phyloP scores from a whole-genome alignment of 352 stramenopile species.

The Phytophthora capsici region DNA sequence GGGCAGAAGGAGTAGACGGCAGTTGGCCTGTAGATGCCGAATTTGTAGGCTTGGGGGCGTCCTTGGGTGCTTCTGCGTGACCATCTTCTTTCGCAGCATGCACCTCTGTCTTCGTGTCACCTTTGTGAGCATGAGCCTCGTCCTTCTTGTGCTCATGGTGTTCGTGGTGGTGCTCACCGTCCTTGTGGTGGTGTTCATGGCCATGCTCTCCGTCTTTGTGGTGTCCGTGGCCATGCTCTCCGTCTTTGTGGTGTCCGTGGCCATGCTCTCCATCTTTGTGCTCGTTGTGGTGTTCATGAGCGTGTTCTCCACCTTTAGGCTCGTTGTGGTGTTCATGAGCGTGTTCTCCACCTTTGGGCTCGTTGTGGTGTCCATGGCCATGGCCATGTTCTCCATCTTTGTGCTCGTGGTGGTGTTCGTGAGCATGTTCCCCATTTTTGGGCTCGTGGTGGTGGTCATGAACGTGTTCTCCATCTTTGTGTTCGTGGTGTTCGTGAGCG shows the following conservation, averaged over 20 bases:
- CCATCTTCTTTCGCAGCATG: constrained; percentile 22
- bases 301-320: neutral
- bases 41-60: constrained; percentile 3
- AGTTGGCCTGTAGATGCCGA: constrained; percentile 29
- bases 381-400: too few species aligned
- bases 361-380: neutral
- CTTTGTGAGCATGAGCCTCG: constrained; percentile 10
- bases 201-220: neutral
- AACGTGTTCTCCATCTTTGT: neutral
- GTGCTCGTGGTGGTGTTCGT: constrained; percentile 7
- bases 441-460: constrained; percentile 5
- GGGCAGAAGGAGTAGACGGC: constrained; percentile 12
- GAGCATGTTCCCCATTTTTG: neutral
- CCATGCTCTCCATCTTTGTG: constrained; percentile 10
- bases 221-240: neutral
- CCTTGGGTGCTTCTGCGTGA: constrained; percentile 24
- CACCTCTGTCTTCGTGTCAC: constrained; percentile 11
- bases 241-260: constrained; percentile 8
- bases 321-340: constrained; percentile 5
- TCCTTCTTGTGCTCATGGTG: constrained; percentile 16
- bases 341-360: constrained; percentile 3
- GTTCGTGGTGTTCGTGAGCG: neutral
- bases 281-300: constrained; percentile 4
- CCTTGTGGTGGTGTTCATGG: constrained; percentile 5
- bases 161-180: constrained; percentile 17